phyloP scores from a whole-genome alignment of 768 basidiomycete species.

The Boletus reticulatus region DNA sequence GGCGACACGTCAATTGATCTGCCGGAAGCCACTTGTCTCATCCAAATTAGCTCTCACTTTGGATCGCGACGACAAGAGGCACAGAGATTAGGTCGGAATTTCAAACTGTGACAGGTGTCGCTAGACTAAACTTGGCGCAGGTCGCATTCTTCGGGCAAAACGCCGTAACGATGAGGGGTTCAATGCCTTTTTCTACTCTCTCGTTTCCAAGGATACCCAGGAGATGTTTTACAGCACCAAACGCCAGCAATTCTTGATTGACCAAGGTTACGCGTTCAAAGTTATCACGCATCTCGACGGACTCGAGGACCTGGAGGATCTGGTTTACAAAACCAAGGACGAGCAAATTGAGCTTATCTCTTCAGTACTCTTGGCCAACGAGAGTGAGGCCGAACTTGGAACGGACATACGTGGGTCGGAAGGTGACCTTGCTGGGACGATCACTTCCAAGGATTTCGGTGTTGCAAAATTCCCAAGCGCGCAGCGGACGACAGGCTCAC shows the following conservation, averaged over 20 bases:
- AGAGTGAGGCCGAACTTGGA: conserved; percentile 86
- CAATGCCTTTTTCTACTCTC: conserved; percentile 99
- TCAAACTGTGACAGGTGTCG: conserved; percentile 16
- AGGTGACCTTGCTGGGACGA: conserved; percentile 81
- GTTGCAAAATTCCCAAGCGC: conserved; percentile 57
- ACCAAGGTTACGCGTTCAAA: conserved; percentile 99
- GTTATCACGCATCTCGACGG: conserved; percentile 98
- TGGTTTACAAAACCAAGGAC: conserved; percentile 88
- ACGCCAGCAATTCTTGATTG: conserved; percentile 97
- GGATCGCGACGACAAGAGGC: conserved; percentile 98
- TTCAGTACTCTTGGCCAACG: conserved; percentile 87
- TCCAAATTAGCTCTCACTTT: conserved; percentile 99
- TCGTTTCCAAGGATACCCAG: conserved; percentile 98
- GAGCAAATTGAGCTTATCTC: conserved; percentile 97
- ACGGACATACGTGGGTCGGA: conserved; percentile 80
- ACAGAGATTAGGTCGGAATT: conserved; percentile 76
- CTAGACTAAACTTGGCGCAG: conserved; percentile 36
- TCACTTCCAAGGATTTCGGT: conserved; percentile 88
- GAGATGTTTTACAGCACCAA: conserved; percentile 99
- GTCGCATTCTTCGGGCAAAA: conserved; percentile 95
- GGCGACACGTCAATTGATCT: conserved; percentile 99
- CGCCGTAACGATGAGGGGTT: conserved; percentile 98
- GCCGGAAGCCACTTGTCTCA: conserved; percentile 98
- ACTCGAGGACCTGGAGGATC: conserved; percentile 76
- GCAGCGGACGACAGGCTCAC: conserved; percentile 77